phyloP scores from a whole-genome alignment of 2,329 filamentous ascomycete species.

The Dactylellina parvicollis region DNA sequence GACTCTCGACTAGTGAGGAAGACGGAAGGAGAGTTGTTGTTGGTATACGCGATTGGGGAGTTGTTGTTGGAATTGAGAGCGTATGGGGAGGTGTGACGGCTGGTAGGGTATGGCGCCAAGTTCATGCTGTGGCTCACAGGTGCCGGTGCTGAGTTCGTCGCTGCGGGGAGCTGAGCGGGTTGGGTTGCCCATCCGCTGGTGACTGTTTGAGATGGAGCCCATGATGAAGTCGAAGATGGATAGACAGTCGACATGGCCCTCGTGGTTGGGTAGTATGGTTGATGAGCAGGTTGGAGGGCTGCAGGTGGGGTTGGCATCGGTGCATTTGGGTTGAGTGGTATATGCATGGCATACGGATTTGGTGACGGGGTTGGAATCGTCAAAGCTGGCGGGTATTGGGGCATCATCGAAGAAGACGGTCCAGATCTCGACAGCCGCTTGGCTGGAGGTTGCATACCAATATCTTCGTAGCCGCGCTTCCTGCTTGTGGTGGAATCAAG shows the following conservation, averaged over 20 bases:
- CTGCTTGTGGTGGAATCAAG: conserved; percentile 61
- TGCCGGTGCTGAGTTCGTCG: conserved; percentile 59
- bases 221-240: conserved; percentile 67
- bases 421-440: conserved; percentile 64
- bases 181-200: conserved; percentile 59
- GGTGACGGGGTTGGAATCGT: conserved; percentile 65
- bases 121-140: conserved; percentile 53
- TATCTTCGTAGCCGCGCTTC: conserved; percentile 60
- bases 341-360: conserved; percentile 59
- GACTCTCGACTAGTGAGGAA: conserved; percentile 89
- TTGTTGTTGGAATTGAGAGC: conserved; percentile 60
- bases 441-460: conserved; percentile 66
- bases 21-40: conserved; percentile 79
- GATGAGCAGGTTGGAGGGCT: conserved; percentile 39
- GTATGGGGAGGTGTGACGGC: conserved; percentile 56
- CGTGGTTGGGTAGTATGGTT: conserved; percentile 64
- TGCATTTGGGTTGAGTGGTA: conserved; percentile 65
- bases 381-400: conserved; percentile 66
- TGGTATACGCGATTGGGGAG: conserved; percentile 64
- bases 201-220: conserved; percentile 63
- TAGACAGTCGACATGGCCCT: conserved; percentile 83
- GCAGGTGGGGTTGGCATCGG: conserved; percentile 57
- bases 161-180: conserved; percentile 58
- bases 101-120: conserved; percentile 44
- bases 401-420: conserved; percentile 59